phyloP scores from a whole-genome alignment of 345 rosid genomes.

The Mercurialis annua region DNA sequence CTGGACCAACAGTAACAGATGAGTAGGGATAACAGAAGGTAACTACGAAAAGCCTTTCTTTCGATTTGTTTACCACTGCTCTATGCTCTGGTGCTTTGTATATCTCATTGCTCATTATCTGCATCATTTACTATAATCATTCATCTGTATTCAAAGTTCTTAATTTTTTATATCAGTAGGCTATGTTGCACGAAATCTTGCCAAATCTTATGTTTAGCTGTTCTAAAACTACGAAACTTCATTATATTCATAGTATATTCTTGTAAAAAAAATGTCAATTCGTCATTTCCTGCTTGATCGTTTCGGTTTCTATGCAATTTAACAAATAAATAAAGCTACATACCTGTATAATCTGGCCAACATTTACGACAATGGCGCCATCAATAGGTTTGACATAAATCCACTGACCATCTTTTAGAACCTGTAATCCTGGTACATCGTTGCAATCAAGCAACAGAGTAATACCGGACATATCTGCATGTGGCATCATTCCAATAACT shows the following conservation, averaged over 20 bases:
- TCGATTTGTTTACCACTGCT: conserved; percentile 22
- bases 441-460: conserved; percentile 19
- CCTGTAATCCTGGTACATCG: conserved; percentile 18
- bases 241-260: too few species aligned
- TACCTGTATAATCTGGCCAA: conserved; percentile 26
- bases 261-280: too few species aligned
- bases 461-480: conserved; percentile 20
- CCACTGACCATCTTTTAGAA: conserved; percentile 22
- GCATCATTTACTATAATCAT: too few species aligned
- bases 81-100: conserved; percentile 28
- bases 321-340: too few species aligned
- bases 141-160: too few species aligned
- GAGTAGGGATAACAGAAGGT: conserved; percentile 40
- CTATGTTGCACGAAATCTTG: too few species aligned
- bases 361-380: conserved; percentile 22
- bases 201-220: too few species aligned
- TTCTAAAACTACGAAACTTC: too few species aligned
- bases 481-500: conserved; percentile 16
- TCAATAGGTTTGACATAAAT: conserved; percentile 14
- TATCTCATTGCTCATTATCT: conserved; percentile 29
- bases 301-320: too few species aligned
- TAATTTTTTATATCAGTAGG: too few species aligned
- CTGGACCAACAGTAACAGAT: conserved; percentile 32
- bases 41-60: conserved; percentile 31
- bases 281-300: too few species aligned